Evolutionary conservation across 2,329 filamentous ascomycete genomes (phyloP).

Genomic region (Juglanconis oblonga): DNA sequence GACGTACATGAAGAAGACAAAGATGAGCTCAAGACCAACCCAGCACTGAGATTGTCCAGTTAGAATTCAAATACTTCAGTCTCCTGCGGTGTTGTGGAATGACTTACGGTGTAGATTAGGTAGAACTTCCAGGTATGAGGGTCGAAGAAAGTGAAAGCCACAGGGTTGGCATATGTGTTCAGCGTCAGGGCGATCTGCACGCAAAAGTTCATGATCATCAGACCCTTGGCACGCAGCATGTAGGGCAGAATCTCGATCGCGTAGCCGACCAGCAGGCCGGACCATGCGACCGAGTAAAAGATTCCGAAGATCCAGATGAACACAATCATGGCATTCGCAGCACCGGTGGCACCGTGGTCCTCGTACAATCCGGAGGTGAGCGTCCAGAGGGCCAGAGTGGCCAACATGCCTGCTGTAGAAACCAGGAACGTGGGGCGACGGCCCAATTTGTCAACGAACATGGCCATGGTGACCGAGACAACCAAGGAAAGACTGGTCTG

Average conservation of each 20-base stretch:
- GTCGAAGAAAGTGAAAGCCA: slow-evolving; percentile 47
- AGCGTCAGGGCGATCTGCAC: slow-evolving; percentile 54
- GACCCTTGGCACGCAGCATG: slow-evolving; percentile 48
- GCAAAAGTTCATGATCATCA: slow-evolving; percentile 55
- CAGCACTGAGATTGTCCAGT: slow-evolving; percentile 34
- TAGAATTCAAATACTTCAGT: background rate
- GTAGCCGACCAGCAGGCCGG: slow-evolving; percentile 54
- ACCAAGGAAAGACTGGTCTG: slow-evolving; percentile 51
- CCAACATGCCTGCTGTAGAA: slow-evolving; percentile 40
- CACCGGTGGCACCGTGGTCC: slow-evolving; percentile 31
- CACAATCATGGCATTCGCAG: slow-evolving; percentile 42
- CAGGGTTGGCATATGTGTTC: slow-evolving; percentile 52
- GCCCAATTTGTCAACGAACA: slow-evolving; percentile 53
- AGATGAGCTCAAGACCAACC: slow-evolving; percentile 53
- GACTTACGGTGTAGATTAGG: slow-evolving; percentile 52
- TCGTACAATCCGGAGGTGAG: slow-evolving; percentile 44
- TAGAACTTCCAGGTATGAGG: slow-evolving; percentile 52
- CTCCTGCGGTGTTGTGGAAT: background rate
- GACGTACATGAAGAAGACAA: slow-evolving; percentile 55
- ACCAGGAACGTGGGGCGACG: slow-evolving; percentile 54
- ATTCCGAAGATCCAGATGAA: slow-evolving; percentile 37
- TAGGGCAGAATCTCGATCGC: slow-evolving; percentile 50
- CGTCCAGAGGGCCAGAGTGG: slow-evolving; percentile 50
- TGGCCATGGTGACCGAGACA: slow-evolving; percentile 48
- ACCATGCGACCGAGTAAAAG: slow-evolving; percentile 56